Conservation (phyloP, 148 eudicot genomes). For the Bassia scoparia region DNA sequence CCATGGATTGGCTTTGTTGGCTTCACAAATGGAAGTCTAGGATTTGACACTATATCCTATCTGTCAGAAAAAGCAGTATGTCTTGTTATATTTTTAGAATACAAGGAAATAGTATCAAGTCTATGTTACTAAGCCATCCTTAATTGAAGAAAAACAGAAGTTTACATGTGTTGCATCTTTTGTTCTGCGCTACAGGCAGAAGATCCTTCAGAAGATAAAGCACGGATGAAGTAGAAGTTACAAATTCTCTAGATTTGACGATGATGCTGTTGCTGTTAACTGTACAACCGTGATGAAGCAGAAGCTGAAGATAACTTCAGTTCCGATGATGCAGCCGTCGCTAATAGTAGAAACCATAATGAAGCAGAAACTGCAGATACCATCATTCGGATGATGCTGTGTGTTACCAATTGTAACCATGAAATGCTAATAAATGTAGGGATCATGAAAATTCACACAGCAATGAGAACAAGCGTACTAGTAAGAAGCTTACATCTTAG, state of each 20-base stretch:
- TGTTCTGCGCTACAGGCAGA: slow-evolving; percentile 31
- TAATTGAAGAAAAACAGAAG: neutral
- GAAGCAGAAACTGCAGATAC: slow-evolving; percentile 34
- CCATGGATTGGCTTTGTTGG: neutral
- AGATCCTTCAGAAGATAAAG: slow-evolving; percentile 23
- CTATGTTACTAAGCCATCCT: neutral
- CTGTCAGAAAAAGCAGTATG: neutral
- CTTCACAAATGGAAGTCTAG: neutral
- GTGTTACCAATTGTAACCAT: slow-evolving; percentile 5
- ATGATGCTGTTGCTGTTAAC: neutral
- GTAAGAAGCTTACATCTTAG: slow-evolving; percentile 23
- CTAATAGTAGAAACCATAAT: neutral
- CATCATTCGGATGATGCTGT: slow-evolving; percentile 13
- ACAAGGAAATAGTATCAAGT: neutral
- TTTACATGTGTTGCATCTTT: neutral
- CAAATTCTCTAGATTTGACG: slow-evolving; percentile 23
- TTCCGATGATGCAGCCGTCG: slow-evolving; percentile 3
- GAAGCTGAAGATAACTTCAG: slow-evolving; percentile 29
- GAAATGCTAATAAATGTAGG: slow-evolving; percentile 6
- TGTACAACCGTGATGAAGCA: slow-evolving; percentile 10
- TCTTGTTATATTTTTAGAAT: neutral
- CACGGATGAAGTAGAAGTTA: slow-evolving; percentile 25
- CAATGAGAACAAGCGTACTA: slow-evolving; percentile 7
- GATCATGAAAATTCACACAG: slow-evolving; percentile 16
- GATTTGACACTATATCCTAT: neutral